Evolutionary conservation across 106 monocot genomes (phyloP), one percentile per base, ranked within the genome.

Genomic region (Apostasia ramifera): DNA sequence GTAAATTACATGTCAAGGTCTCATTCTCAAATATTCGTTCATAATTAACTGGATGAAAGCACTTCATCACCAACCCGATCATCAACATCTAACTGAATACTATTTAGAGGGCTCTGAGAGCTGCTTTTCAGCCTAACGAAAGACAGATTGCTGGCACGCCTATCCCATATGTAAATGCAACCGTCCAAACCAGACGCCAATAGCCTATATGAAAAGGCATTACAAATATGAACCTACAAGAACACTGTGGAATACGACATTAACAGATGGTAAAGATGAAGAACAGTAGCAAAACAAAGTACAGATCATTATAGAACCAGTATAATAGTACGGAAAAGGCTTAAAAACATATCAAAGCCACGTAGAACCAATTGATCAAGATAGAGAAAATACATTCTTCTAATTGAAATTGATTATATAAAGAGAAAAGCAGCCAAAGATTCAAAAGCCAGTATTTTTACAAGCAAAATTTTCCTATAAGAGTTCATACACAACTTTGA

Each of bases 111-210:
- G 62, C 70, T 79, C 40, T 78, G 72, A 56, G 82, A 77, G 65
- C 55, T 78, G 64, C 69, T 62, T 51, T 15, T 70, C 57, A 92
- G 81, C 70, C 87, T 84, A 45, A 87, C 55, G 71, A 67, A 89
- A 55, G 89, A 82, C 81, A 64, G 51, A 48, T 71, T 74, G 69
- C 89, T 81, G 39, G 52, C 40, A 9, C 95, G 79, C 52, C 88
- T 78, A 68, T 95, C 95, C 95, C 95, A 95, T 53, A 89, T 71
- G 71, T 82, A 81, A 59, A 95, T 49, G 70, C 55, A 71, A 57
- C 95, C 91, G 78, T 86, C 86, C 9, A 88, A 62, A 67, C 84
- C 89, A 80, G 89, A 88, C 66, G 89, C 91, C 75, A 95, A 70
- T 66, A 95, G 73, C 84, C 91, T 95, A 73, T 7, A 73, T 7